phyloP scores from a whole-genome alignment of 768 basidiomycete species.

The Tephrocybe sp. region DNA sequence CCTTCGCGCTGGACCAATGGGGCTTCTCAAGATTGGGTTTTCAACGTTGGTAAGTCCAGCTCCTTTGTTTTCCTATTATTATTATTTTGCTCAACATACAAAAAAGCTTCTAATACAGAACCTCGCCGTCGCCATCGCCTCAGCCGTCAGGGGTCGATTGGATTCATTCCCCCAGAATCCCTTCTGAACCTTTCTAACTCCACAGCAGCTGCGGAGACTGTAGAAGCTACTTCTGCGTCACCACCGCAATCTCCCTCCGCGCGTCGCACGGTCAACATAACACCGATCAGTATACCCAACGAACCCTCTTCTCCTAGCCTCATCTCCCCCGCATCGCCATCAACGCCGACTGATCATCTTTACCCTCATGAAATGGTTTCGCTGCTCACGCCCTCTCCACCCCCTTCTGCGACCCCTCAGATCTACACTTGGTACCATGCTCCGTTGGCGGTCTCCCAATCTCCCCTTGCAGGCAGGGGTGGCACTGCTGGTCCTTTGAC shows the following conservation, averaged over 20 bases:
- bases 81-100: slow-evolving; percentile 7
- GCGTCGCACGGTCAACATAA: slow-evolving; percentile 30
- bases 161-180: slow-evolving; percentile 19
- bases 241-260: slow-evolving; percentile 21
- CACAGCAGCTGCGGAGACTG: slow-evolving; percentile 19
- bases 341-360: slow-evolving; percentile 23
- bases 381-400: slow-evolving; percentile 47
- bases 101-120: slow-evolving; percentile 8
- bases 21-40: slow-evolving; percentile 5
- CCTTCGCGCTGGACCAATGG: slow-evolving; percentile 16
- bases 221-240: slow-evolving; percentile 3
- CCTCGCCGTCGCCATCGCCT: slow-evolving; percentile 7
- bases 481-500: slow-evolving; percentile 46
- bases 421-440: slow-evolving; percentile 51
- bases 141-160: slow-evolving; percentile 19
- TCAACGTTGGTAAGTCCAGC: slow-evolving; percentile 4
- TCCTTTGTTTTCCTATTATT: background rate
- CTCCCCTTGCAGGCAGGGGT: slow-evolving; percentile 28
- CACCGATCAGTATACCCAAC: slow-evolving; percentile 31
- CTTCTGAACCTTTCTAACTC: slow-evolving; percentile 15
- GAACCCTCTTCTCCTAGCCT: slow-evolving; percentile 27
- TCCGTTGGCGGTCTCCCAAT: slow-evolving; percentile 26
- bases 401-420: slow-evolving; percentile 53
- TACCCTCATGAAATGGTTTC: slow-evolving; percentile 21
- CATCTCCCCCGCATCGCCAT: slow-evolving; percentile 25